These are phyloP conservation scores for Tricholoma bakamatsutake DNA, from an alignment of 768 basidiomycete species.

Conservation along the genomic window DNA sequence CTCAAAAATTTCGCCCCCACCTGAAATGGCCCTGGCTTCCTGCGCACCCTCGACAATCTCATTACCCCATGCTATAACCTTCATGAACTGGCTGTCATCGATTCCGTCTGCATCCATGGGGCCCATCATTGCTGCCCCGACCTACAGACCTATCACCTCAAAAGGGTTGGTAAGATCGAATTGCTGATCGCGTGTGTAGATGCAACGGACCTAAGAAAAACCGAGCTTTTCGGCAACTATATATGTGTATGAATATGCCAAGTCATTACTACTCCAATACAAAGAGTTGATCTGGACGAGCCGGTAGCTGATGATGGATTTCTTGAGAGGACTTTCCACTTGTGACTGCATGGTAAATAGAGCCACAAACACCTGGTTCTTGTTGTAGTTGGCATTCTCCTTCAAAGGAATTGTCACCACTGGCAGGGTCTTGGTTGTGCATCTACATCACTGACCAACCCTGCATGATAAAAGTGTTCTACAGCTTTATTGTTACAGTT, in stretches of 20 bases:
- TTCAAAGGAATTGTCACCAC: no score
- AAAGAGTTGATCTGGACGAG: no score
- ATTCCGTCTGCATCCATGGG: background rate
- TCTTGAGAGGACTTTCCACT: no score
- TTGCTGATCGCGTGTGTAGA: conserved; percentile 4
- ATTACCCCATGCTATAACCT: background rate
- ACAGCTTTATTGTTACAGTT: background rate
- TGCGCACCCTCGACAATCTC: background rate
- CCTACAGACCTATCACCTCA: conserved; percentile 5
- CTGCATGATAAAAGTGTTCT: conserved; percentile 5
- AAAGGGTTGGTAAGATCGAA: conserved; percentile 5
- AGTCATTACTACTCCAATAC: no score
- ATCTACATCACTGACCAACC: background rate
- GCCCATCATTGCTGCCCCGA: background rate
- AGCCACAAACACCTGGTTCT: no score
- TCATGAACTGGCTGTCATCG: background rate
- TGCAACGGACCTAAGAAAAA: background rate
- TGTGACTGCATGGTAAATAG: no score
- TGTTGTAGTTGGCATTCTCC: background rate
- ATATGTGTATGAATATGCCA: no score
- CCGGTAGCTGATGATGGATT: no score
- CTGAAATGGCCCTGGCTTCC: background rate
- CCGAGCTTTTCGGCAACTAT: background rate
- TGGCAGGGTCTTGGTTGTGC: no score
- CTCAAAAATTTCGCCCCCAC: background rate